Percentiles rank a stretch among this genome's conserved stretches.
Evolutionary conservation across 2,329 filamentous ascomycete species (phyloP).

Genomic region (Aureobasidium melanogenum): DNA sequence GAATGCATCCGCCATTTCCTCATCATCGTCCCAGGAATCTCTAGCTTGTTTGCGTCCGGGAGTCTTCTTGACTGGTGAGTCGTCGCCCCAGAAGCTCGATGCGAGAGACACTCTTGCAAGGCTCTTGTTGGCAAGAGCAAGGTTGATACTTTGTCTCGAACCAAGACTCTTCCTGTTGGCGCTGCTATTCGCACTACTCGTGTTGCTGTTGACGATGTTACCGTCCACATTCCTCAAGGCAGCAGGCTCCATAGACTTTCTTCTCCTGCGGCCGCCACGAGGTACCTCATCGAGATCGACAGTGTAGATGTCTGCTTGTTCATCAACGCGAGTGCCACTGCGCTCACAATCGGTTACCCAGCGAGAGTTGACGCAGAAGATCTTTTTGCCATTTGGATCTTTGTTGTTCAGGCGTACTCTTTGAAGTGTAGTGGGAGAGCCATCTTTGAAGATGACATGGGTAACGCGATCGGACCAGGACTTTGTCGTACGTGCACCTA

Average conservation of each 20-base stretch:
- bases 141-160: neutral
- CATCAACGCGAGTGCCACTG: conserved; percentile 22
- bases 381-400: conserved; percentile 18
- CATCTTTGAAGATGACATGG: conserved; percentile 31
- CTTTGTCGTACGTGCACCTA: conserved; percentile 28
- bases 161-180: conserved; percentile 19
- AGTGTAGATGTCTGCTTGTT: conserved; percentile 24
- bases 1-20: conserved; percentile 17
- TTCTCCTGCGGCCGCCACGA: conserved; percentile 21
- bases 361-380: conserved; percentile 30
- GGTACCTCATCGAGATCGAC: conserved; percentile 26
- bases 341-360: conserved; percentile 29
- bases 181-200: conserved; percentile 23
- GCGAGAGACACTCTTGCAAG: conserved; percentile 16
- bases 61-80: conserved; percentile 13
- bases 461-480: conserved; percentile 28
- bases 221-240: conserved; percentile 24
- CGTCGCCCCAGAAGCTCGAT: conserved; percentile 13
- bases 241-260: conserved; percentile 30
- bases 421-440: conserved; percentile 26
- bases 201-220: conserved; percentile 22
- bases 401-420: conserved; percentile 26
- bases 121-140: conserved; percentile 12
- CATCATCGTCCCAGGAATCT: conserved; percentile 20
- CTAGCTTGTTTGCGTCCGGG: conserved; percentile 1